Evolutionary conservation across 192 early-diverging fungal species (phyloP), one percentile per base, ranked within the genome.

Genomic region (Coemansia guatemalensis): DNA sequence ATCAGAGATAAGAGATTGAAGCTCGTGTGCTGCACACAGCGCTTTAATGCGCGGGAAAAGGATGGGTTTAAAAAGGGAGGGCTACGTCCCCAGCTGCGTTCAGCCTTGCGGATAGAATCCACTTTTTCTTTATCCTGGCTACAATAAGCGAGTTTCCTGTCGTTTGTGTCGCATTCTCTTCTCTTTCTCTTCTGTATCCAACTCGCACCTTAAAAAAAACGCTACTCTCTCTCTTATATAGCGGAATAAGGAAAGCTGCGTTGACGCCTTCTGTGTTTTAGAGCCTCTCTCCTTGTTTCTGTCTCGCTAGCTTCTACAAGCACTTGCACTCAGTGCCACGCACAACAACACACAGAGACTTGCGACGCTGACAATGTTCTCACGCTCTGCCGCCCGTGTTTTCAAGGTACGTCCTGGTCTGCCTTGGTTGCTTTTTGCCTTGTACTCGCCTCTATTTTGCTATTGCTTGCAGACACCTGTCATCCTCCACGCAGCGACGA

Each of bases 301-400:
- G 30, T 32, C 8, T 32, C 8, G 30, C 30, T 32, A 32, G 30
- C 8, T 32, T 32, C 8, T 5, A 5, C 3, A 5, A 32, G 8
- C 30, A 32, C 30, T 32, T 32, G 30, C 30, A 32, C 30, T 32
- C 8, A 8, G 30, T 32, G 30, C 30, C 30, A 32, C 30, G 30
- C 30, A 8, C 30, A 32, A 32, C 30, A 32, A 32, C 8, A 32
- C 30, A 8, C 30, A 32, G 30, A 32, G 30, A 32, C 30, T 32
- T 32, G 3, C 8, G 8, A 32, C 3, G 30, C 8, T 22, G 27
- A 69, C 48, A 50, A 71, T 71, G 69, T 71, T 71, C 33, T 71
- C 69, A 50, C 57, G 69, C 53, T 48, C 62, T 51, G 62, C 69
- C n/a, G 25, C 69, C 33, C 69, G 62, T 48, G 69, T 58, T 32